Conservation (phyloP, 2,329 filamentous ascomycete genomes). For the Scleromitrula shiraiana region DNA sequence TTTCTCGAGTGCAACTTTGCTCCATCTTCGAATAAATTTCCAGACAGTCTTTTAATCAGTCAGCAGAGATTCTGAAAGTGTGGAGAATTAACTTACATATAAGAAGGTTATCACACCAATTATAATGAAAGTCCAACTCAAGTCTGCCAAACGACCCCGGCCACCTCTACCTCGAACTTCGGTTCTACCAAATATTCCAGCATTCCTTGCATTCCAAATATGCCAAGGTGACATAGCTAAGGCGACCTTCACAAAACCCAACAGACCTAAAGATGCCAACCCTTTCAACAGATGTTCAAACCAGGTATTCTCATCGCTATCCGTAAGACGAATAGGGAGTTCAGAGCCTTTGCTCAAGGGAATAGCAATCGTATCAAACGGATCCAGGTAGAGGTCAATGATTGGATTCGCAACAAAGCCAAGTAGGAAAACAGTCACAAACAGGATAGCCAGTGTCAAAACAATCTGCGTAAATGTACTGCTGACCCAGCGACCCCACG, state of each 20-base stretch:
- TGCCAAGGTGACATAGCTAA: constrained; percentile 67
- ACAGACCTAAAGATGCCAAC: constrained; percentile 76
- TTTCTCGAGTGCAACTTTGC: constrained; percentile 62
- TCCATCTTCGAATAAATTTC: constrained; percentile 70
- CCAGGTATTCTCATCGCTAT: constrained; percentile 57
- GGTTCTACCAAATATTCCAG: constrained; percentile 45
- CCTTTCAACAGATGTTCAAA: constrained; percentile 80
- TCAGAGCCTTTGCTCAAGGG: constrained; percentile 35
- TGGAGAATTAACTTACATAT: constrained; percentile 50
- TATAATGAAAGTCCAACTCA: constrained; percentile 71
- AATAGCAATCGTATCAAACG: constrained; percentile 49
- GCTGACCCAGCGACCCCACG: constrained; percentile 62
- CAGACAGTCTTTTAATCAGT: constrained; percentile 56
- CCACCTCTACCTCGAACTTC: constrained; percentile 51
- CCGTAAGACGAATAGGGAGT: constrained; percentile 31
- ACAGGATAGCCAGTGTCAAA: constrained; percentile 65
- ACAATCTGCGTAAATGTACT: constrained; percentile 58
- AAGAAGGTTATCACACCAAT: constrained; percentile 76
- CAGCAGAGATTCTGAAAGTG: not conserved
- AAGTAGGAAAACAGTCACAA: constrained; percentile 67
- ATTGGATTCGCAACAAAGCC: constrained; percentile 92
- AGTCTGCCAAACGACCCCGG: constrained; percentile 66
- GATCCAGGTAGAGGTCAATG: constrained; percentile 80
- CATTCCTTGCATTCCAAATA: constrained; percentile 64
- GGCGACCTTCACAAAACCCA: constrained; percentile 78